A percentile compares a stretch with the other conserved stretches of the same genome.
Evolutionary conservation across 371 early-diverging fungal genomes (phyloP).

Genomic region (Zopfochytrium polystomum): DNA sequence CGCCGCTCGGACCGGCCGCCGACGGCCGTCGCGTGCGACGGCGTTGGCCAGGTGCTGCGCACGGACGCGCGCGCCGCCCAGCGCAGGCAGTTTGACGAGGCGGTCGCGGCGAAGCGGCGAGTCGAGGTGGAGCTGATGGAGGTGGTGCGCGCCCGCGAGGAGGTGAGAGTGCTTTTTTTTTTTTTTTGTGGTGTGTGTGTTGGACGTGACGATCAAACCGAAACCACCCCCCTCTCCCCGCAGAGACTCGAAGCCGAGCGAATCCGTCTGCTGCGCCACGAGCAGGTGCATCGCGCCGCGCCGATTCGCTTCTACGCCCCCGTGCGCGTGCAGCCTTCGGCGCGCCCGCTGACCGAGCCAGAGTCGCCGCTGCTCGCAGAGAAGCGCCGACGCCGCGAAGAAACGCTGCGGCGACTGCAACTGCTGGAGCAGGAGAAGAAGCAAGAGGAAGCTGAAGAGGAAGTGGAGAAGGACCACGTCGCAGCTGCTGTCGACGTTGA

Average conservation of each 20-base stretch:
- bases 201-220: background rate
- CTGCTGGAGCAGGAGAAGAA: background rate
- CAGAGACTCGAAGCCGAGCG: constrained; percentile 46
- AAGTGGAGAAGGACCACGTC: too few relatives aligned
- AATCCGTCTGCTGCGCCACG: constrained; percentile 46
- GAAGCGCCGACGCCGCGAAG: too few relatives aligned
- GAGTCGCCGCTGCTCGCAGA: constrained; percentile 38
- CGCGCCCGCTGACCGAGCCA: constrained; percentile 54
- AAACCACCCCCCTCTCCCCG: background rate
- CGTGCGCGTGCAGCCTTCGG: constrained; percentile 48
- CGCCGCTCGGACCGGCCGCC: constrained; percentile 47
- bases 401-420: constrained; percentile 4
- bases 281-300: constrained; percentile 56
- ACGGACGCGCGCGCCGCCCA: constrained; percentile 57
- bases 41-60: constrained; percentile 40
- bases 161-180: constrained; percentile 18
- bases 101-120: constrained; percentile 38
- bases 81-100: constrained; percentile 56
- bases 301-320: constrained; percentile 52
- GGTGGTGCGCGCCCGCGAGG: constrained; percentile 28
- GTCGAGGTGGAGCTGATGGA: constrained; percentile 46
- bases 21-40: constrained; percentile 51
- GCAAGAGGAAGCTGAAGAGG: background rate
- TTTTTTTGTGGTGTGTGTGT: background rate
- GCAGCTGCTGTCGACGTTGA: too few relatives aligned